Conservation (phyloP, 2,329 filamentous ascomycete genomes). For the Ascocoryne sarcoides region DNA sequence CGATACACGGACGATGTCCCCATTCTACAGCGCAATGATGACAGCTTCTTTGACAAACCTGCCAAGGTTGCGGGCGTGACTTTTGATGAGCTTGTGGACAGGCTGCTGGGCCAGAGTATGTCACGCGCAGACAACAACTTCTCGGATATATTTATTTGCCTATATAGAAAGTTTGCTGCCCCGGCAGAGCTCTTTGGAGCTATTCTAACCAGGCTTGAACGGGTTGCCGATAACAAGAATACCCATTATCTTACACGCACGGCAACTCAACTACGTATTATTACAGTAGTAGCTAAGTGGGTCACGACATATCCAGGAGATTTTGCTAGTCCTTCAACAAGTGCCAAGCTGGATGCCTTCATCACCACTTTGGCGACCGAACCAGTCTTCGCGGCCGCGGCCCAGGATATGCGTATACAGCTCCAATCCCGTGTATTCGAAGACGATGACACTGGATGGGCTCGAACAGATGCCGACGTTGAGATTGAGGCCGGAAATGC, state of each 20-base stretch:
- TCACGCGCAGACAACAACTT: slow-evolving; percentile 88
- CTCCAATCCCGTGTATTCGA: slow-evolving; percentile 65
- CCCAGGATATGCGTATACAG: slow-evolving; percentile 74
- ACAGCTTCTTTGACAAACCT: slow-evolving; percentile 47
- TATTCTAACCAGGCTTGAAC: slow-evolving; percentile 69
- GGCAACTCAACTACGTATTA: slow-evolving; percentile 71
- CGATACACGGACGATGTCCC: slow-evolving; percentile 60
- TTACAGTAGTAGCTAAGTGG: slow-evolving; percentile 83
- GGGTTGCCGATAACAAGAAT: slow-evolving; percentile 55
- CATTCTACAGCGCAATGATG: slow-evolving; percentile 57
- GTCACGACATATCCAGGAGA: slow-evolving; percentile 84
- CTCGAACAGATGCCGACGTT: slow-evolving; percentile 61
- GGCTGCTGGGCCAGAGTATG: slow-evolving; percentile 73
- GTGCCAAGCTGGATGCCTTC: slow-evolving; percentile 64
- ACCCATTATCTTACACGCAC: slow-evolving; percentile 68
- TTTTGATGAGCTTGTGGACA: slow-evolving; percentile 72
- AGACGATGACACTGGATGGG: slow-evolving; percentile 91
- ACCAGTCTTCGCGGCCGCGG: slow-evolving; percentile 75
- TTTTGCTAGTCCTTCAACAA: slow-evolving; percentile 72
- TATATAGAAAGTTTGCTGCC: slow-evolving; percentile 89
- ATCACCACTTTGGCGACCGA: slow-evolving; percentile 65
- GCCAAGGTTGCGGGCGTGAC: slow-evolving; percentile 44
- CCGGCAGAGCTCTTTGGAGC: slow-evolving; percentile 70
- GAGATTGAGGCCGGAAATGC: slow-evolving; percentile 19
- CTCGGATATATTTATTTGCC: slow-evolving; percentile 75